phyloP scores from a whole-genome alignment of 768 basidiomycete genomes.

The Boletus sp. region DNA sequence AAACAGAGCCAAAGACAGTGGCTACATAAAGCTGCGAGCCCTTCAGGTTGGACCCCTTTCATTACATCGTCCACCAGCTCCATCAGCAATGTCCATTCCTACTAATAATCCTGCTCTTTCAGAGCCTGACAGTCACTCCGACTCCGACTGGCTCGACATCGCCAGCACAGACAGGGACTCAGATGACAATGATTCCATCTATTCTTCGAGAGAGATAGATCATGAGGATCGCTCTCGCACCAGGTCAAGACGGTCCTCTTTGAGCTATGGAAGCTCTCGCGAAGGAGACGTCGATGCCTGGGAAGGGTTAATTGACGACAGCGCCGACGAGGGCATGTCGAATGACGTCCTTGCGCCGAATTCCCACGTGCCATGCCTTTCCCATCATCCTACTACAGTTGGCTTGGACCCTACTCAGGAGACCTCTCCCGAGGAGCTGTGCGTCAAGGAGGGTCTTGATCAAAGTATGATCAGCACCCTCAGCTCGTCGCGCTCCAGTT shows the following conservation, averaged over 20 bases:
- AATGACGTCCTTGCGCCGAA: conserved; percentile 21
- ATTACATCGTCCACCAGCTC: conserved; percentile 20
- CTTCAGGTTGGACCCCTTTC: conserved; percentile 27
- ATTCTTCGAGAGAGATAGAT: conserved; percentile 54
- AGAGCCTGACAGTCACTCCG: conserved; percentile 65
- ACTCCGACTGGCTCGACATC: conserved; percentile 84
- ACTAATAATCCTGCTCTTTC: conserved; percentile 46
- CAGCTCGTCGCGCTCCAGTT: conserved; percentile 67
- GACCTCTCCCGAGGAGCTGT: conserved; percentile 56
- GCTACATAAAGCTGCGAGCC: conserved; percentile 25
- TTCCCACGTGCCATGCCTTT: conserved; percentile 22
- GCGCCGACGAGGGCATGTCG: conserved; percentile 44
- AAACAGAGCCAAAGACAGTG: conserved; percentile 30
- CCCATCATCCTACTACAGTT: conserved; percentile 24
- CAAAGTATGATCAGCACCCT: conserved; percentile 82
- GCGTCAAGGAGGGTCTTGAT: conserved; percentile 71
- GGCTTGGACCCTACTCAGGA: conserved; percentile 28
- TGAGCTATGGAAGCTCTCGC: conserved; percentile 65
- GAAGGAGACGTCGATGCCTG: conserved; percentile 71
- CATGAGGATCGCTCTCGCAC: conserved; percentile 52
- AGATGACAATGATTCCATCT: conserved; percentile 68
- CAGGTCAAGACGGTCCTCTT: conserved; percentile 64
- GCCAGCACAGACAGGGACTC: conserved; percentile 60
- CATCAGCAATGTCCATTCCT: conserved; percentile 31
- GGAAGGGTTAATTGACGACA: conserved; percentile 73